These are phyloP conservation scores for Penicillium sclerotiorum DNA, from an alignment of 2,329 filamentous ascomycete species.

Conservation along the genomic window DNA sequence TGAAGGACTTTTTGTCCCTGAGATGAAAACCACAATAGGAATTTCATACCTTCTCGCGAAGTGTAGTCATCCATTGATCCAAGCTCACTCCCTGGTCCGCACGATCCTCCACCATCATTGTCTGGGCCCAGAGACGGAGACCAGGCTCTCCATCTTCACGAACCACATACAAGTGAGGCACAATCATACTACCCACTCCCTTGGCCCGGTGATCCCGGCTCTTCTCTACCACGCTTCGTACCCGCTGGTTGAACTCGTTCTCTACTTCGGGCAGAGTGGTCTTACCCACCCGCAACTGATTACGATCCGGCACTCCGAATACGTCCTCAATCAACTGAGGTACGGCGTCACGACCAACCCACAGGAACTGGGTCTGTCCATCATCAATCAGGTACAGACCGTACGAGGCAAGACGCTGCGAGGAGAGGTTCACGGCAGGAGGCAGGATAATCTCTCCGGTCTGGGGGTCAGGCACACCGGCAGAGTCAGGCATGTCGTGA, in stretches of 20 bases:
- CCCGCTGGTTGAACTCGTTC: conserved; percentile 93
- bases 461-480: conserved; percentile 79
- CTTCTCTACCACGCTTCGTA: conserved; percentile 88
- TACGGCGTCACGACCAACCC: conserved; percentile 91
- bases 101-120: conserved; percentile 89
- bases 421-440: conserved; percentile 80
- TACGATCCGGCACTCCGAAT: conserved; percentile 82
- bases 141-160: conserved; percentile 95
- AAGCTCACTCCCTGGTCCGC: conserved; percentile 92
- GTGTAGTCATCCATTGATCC: conserved; percentile 85
- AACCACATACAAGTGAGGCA: conserved; percentile 90
- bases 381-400: conserved; percentile 97
- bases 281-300: conserved; percentile 88
- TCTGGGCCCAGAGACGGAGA: conserved; percentile 95
- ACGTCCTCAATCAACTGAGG: conserved; percentile 86
- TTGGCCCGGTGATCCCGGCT: conserved; percentile 83
- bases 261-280: conserved; percentile 82
- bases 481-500: conserved; percentile 95
- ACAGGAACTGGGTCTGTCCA: conserved; percentile 95
- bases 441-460: conserved; percentile 90
- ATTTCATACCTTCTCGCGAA: conserved; percentile 88
- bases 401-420: conserved; percentile 82
- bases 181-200: conserved; percentile 88
- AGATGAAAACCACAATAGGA: not conserved
- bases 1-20: not conserved